phyloP scores from a whole-genome alignment of 768 basidiomycete species.

The Suillus sp. region DNA sequence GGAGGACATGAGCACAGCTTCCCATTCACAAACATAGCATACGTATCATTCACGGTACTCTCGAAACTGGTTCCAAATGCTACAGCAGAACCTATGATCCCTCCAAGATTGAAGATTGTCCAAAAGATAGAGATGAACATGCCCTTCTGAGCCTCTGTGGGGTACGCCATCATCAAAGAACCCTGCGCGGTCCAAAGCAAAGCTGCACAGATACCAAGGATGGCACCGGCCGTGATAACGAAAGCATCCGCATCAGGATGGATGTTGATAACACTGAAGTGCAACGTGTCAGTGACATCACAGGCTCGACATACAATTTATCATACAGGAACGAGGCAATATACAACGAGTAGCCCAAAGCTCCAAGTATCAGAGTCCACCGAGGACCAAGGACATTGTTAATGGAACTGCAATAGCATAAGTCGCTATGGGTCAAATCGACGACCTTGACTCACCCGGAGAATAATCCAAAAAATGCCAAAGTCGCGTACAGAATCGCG shows the following conservation, averaged over 20 bases:
- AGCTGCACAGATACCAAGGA: constrained; percentile 66
- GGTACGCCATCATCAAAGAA: constrained; percentile 76
- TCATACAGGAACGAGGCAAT: constrained; percentile 68
- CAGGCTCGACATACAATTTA: neutral
- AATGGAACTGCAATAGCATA: constrained; percentile 48
- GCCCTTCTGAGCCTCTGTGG: constrained; percentile 74
- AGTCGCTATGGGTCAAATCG: constrained; percentile 18
- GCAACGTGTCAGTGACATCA: neutral
- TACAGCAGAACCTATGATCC: constrained; percentile 72
- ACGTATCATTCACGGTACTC: constrained; percentile 1
- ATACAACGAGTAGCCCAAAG: constrained; percentile 70
- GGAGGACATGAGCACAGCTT: neutral
- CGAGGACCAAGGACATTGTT: constrained; percentile 75
- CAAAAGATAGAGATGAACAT: constrained; percentile 74
- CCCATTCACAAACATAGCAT: neutral
- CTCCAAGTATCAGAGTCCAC: constrained; percentile 69
- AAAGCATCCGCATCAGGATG: constrained; percentile 59
- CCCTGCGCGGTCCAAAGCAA: constrained; percentile 80
- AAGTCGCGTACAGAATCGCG: constrained; percentile 65
- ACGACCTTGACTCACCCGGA: constrained; percentile 52
- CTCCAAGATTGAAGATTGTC: constrained; percentile 76
- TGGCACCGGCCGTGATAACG: constrained; percentile 64
- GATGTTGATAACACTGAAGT: constrained; percentile 61
- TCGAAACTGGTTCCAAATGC: constrained; percentile 65
- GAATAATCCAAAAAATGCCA: constrained; percentile 64